These are phyloP conservation scores for Boletus fagicola DNA, from an alignment of 768 basidiomycete species.

Conservation along the genomic window DNA sequence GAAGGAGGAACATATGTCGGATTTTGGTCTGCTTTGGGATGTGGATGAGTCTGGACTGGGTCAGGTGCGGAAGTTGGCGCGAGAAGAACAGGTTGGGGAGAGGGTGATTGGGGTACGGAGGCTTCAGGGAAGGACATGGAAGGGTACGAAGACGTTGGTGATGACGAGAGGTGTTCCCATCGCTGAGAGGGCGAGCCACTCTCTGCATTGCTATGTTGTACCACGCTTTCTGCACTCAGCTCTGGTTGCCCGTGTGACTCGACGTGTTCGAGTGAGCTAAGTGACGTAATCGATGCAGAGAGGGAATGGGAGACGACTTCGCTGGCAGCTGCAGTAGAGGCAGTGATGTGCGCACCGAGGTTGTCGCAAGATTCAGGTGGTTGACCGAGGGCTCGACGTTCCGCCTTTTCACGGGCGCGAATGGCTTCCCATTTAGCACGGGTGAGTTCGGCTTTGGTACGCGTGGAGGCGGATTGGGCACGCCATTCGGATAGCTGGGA, in stretches of 20 bases:
- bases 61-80: constrained; percentile 7
- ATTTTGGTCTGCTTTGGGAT: constrained; percentile 23
- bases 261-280: constrained; percentile 17
- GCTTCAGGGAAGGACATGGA: constrained; percentile 74
- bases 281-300: constrained; percentile 19
- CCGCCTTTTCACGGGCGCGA: constrained; percentile 44
- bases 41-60: constrained; percentile 14
- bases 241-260: constrained; percentile 29
- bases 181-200: constrained; percentile 44
- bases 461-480: constrained; percentile 65
- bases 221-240: constrained; percentile 12
- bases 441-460: constrained; percentile 71
- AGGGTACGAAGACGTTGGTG: constrained; percentile 65
- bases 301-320: constrained; percentile 19
- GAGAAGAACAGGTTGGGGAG: constrained; percentile 24
- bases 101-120: constrained; percentile 50
- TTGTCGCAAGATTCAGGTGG: constrained; percentile 18
- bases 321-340: constrained; percentile 19
- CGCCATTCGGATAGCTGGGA: constrained; percentile 69
- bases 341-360: constrained; percentile 30
- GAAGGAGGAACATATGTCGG: constrained; percentile 36
- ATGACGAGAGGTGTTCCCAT: constrained; percentile 73
- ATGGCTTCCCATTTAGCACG: constrained; percentile 70
- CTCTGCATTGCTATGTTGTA: constrained; percentile 14
- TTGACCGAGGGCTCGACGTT: constrained; percentile 38